Percentiles rank a stretch among this genome's conserved stretches.
These are phyloP conservation scores for Moricandia moricandioides DNA, from an alignment of 345 rosid species.

Conservation along the genomic window DNA sequence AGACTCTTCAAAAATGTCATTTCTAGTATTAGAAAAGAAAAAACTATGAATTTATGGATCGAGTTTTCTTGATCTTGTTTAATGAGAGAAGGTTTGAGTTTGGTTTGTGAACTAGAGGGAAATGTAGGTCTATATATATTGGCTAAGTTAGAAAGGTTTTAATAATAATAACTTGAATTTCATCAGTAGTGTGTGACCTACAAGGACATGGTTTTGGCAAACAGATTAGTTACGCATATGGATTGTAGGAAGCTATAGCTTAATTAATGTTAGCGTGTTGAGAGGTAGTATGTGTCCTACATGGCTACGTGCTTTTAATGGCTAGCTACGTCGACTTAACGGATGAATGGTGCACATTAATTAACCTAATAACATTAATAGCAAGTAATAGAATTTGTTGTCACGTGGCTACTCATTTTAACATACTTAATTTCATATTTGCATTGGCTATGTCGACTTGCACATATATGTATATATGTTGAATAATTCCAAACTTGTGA, in stretches of 20 bases:
- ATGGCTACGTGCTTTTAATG: not conserved
- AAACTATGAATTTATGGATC: not conserved
- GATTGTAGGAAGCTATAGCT: conserved; percentile 6
- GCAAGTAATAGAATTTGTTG: not conserved
- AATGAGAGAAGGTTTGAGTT: conserved; percentile 23
- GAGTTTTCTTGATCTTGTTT: conserved; percentile 3
- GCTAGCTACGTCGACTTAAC: conserved; percentile 18
- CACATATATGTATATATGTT: too few relatives aligned
- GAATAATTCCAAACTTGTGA: too few relatives aligned
- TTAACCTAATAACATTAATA: not conserved
- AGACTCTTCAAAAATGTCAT: conserved; percentile 30
- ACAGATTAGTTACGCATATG: not conserved
- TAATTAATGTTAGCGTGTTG: not conserved
- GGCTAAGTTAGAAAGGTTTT: not conserved
- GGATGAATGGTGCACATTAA: not conserved
- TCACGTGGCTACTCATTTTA: not conserved
- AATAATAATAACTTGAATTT: not conserved
- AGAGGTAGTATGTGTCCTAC: too few relatives aligned
- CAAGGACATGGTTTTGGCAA: conserved; percentile 31
- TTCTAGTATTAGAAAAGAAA: not conserved
- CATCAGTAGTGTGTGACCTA: conserved; percentile 13
- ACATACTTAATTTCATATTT: not conserved
- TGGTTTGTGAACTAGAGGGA: conserved; percentile 25
- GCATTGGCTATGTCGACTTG: not conserved
- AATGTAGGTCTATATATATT: conserved; percentile 21